A percentile compares a stretch with the other conserved stretches of the same genome.
phyloP scores from a whole-genome alignment of 2,329 filamentous ascomycete species.

The Penicillium sp. region DNA sequence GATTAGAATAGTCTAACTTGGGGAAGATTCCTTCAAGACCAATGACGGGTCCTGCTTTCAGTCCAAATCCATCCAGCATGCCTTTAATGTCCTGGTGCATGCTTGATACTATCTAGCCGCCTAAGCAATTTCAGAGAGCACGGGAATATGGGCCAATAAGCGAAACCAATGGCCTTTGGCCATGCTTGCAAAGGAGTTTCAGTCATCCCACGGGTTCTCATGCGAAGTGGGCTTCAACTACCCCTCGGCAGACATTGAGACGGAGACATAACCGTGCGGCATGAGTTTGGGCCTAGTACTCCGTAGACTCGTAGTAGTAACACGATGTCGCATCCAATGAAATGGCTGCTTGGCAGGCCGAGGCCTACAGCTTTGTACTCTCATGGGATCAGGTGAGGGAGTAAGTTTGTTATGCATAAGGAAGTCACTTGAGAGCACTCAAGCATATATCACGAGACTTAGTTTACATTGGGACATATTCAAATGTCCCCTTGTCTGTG shows the following conservation, averaged over 20 bases:
- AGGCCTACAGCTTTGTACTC: conserved; percentile 1
- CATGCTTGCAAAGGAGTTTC: background rate
- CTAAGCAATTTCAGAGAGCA: background rate
- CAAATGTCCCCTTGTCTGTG: background rate
- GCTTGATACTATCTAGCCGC: conserved; percentile 1
- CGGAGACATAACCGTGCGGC: conserved; percentile 8
- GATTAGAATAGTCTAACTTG: background rate
- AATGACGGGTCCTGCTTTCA: background rate
- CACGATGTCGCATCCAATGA: conserved; percentile 3
- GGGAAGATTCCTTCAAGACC: background rate
- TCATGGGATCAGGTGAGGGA: background rate
- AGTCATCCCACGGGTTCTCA: background rate
- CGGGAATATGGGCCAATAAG: background rate
- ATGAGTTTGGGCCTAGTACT: conserved; percentile 8
- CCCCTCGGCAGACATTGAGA: background rate
- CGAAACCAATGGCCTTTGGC: background rate
- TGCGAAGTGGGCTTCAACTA: background rate
- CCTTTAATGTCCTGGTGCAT: conserved; percentile 5
- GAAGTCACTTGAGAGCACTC: background rate
- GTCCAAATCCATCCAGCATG: conserved; percentile 1
- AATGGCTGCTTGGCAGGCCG: conserved; percentile 1
- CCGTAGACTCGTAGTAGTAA: background rate
- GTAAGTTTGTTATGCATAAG: background rate
- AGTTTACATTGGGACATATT: background rate
- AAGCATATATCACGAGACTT: background rate